Percentiles rank a stretch among this genome's conserved stretches.
phyloP scores from a whole-genome alignment of 2,329 filamentous ascomycete genomes.

The Alternaria arborescens region DNA sequence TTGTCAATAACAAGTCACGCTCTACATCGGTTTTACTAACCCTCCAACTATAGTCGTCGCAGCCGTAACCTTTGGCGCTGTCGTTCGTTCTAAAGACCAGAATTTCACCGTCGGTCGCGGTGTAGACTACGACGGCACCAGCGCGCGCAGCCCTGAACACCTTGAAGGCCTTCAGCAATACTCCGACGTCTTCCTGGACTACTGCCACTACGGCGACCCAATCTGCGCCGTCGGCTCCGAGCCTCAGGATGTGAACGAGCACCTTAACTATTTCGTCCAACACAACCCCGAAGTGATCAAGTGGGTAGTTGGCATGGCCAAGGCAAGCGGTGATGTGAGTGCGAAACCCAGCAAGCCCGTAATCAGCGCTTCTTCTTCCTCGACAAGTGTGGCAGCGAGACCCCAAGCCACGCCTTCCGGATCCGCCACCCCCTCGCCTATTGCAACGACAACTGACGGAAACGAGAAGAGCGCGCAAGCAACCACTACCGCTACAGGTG shows the following conservation, averaged over 20 bases:
- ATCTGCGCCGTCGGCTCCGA: constrained; percentile 66
- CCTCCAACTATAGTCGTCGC: constrained; percentile 28
- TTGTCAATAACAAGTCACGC: background rate
- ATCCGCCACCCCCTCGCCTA: background rate
- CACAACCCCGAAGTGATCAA: constrained; percentile 34
- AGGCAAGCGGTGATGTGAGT: constrained; percentile 23
- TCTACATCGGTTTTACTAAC: background rate
- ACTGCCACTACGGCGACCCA: constrained; percentile 69
- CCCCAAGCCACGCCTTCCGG: constrained; percentile 8
- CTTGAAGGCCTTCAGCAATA: constrained; percentile 28
- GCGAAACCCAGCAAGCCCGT: constrained; percentile 18
- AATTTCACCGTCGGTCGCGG: constrained; percentile 38
- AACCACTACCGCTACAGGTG: constrained; percentile 4
- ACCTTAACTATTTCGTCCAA: constrained; percentile 64
- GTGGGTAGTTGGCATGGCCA: constrained; percentile 30
- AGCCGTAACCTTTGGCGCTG: constrained; percentile 38
- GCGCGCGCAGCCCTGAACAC: constrained; percentile 31
- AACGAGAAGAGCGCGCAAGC: constrained; percentile 19
- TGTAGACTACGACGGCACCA: constrained; percentile 29
- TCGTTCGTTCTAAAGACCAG: constrained; percentile 31
- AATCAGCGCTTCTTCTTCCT: constrained; percentile 3
- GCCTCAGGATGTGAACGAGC: constrained; percentile 63
- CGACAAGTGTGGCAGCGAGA: constrained; percentile 12
- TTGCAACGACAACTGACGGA: constrained; percentile 14
- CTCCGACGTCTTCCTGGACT: constrained; percentile 62